phyloP scores from a whole-genome alignment of 2,329 filamentous ascomycete genomes.

The Ophiostoma novo-ulmi region DNA sequence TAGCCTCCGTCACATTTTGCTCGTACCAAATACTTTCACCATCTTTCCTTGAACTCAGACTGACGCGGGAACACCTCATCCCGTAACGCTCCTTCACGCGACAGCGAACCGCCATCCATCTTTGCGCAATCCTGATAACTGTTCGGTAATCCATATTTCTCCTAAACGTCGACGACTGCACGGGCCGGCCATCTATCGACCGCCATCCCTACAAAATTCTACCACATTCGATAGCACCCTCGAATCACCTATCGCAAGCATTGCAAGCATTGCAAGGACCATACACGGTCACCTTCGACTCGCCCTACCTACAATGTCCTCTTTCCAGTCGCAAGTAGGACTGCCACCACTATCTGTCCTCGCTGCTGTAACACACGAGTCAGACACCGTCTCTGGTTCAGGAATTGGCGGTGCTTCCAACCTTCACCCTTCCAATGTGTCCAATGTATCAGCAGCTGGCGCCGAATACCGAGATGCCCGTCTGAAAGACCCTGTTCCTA shows the following conservation, averaged over 20 bases:
- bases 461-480: conserved; percentile 40
- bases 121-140: background rate
- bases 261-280: background rate
- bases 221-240: background rate
- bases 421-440: background rate
- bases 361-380: conserved; percentile 21
- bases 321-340: conserved; percentile 22
- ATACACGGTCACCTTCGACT: background rate
- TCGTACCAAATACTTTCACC: background rate
- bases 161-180: background rate
- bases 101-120: background rate
- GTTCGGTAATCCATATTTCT: background rate
- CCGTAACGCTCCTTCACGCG: conserved; percentile 1
- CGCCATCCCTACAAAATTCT: background rate
- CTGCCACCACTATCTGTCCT: conserved; percentile 26
- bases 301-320: conserved; percentile 22
- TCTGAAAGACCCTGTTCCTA: conserved; percentile 55
- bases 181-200: background rate
- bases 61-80: background rate
- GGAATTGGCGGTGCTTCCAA: background rate
- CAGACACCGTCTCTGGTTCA: background rate
- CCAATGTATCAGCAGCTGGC: background rate
- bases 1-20: background rate
- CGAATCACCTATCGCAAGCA: background rate
- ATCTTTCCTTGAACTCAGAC: background rate